Conservation (phyloP, 1,284 basidiomycete genomes). For the Puccinia novopanici region DNA sequence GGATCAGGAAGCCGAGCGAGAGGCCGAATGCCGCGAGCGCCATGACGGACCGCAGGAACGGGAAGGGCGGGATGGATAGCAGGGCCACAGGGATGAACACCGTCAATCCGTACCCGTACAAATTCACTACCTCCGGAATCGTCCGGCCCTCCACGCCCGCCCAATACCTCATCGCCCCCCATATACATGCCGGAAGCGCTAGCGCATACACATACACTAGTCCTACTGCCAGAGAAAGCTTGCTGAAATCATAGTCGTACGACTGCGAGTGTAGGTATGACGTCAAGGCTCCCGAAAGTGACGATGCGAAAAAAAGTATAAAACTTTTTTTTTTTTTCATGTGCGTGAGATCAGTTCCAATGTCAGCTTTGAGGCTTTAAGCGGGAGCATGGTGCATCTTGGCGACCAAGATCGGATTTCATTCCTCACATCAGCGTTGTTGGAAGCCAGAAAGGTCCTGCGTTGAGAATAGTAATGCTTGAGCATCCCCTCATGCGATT, state of each 20-base stretch:
- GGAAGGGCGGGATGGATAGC: slow-evolving; percentile 54
- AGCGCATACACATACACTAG: slow-evolving; percentile 84
- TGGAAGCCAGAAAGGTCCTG: slow-evolving; percentile 90
- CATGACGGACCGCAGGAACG: slow-evolving; percentile 61
- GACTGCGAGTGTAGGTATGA: slow-evolving; percentile 71
- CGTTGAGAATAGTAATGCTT: neutral
- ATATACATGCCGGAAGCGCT: slow-evolving; percentile 73
- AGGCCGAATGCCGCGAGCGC: slow-evolving; percentile 63
- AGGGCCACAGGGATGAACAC: slow-evolving; percentile 65
- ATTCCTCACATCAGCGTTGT: slow-evolving; percentile 72
- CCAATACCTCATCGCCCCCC: slow-evolving; percentile 74
- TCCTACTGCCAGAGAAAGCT: slow-evolving; percentile 76
- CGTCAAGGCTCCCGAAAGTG: slow-evolving; percentile 77
- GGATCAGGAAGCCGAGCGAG: slow-evolving; percentile 79
- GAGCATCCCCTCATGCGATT: neutral
- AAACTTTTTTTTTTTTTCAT: slow-evolving; percentile 60
- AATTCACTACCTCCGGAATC: slow-evolving; percentile 67
- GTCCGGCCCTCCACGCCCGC: slow-evolving; percentile 82
- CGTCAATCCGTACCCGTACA: slow-evolving; percentile 63
- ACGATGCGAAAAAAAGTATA: slow-evolving; percentile 84
- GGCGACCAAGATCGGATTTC: neutral
- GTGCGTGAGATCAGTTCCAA: neutral
- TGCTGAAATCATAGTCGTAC: slow-evolving; percentile 78
- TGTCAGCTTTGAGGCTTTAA: neutral
- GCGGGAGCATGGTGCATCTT: neutral